Evolutionary conservation across 1,284 basidiomycete genomes (phyloP), one percentile per base, ranked within the genome.

Genomic region (Pterulicium gracile): DNA sequence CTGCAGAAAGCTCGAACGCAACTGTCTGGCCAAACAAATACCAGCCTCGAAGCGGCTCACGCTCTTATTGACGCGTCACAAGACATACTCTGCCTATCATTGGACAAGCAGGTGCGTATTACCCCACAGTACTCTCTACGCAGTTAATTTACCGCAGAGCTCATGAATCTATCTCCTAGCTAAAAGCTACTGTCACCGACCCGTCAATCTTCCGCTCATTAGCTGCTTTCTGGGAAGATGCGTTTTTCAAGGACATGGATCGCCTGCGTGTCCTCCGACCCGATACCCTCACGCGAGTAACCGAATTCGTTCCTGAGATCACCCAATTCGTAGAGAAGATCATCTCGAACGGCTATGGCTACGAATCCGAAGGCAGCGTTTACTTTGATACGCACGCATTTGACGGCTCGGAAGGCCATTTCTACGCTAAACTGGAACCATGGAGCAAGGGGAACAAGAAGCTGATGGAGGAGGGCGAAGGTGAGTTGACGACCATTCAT

Each of bases 221-320:
- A 3, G 85, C 96, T 1, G 77, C 88, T 5, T 83, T 84, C 61
- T 98, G 94, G 94, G 96, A 98, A 65, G 69, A 67, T 22, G 75
- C 79, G 46, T 99, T 91, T 69, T 95, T 97, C 68, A 71, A 83
- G 40, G 94, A 98, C 60, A 99, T 99, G 96, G 69, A 71, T 23
- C 80, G 84, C 13, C 74, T 99, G 21, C 79, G 79, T 51, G 88
- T 98, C 44, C 81, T 87, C 49, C 79, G 84, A 24, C 94, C 96
- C 14, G 91, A 94, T 61, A 91, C 81, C 1, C 67, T 98, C 47
- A 98, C 96, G 2, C 82, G 96, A 34, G 96, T 98, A 13, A 95
- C 92, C 14, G 96, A 98, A 64, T 99, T 93, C 64, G 86, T 99
- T 12, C 90, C 93, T 4, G 94, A 98, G 65, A 92, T 98, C 53